A percentile compares a stretch with the other conserved stretches of the same genome.
These are phyloP conservation scores for Flaveria linearis DNA, from an alignment of 129 eudicot genomes.

Conservation along the genomic window DNA sequence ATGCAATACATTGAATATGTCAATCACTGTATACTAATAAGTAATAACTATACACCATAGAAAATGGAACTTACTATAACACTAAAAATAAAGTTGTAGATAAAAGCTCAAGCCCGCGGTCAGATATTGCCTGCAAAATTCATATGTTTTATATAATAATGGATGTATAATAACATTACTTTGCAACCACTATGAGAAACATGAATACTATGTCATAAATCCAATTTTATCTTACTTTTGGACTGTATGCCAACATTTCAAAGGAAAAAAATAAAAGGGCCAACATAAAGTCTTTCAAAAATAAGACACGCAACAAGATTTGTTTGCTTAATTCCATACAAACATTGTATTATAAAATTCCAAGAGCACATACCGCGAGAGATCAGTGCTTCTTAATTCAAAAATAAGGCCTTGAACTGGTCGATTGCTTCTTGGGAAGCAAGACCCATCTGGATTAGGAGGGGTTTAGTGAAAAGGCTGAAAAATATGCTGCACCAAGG, in stretches of 20 bases:
- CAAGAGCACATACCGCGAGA: slow-evolving; percentile 57
- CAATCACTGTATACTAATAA: background rate
- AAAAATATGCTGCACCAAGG: no score
- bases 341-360: slow-evolving; percentile 2
- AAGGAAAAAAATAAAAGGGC: background rate
- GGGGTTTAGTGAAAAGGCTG: no score
- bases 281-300: background rate
- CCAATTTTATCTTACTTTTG: background rate
- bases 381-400: no score
- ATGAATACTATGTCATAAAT: background rate
- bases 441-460: no score
- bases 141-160: slow-evolving; percentile 1
- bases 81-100: slow-evolving; percentile 80
- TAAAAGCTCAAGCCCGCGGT: slow-evolving; percentile 89
- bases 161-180: slow-evolving; percentile 7
- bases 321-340: background rate
- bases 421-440: no score
- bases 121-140: slow-evolving; percentile 85
- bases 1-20: background rate
- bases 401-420: no score
- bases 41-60: background rate
- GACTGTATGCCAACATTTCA: background rate
- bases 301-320: slow-evolving; percentile 5
- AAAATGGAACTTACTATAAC: slow-evolving; percentile 60
- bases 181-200: background rate